Evolutionary conservation across 1,139 yeast genomes (phyloP).

Genomic region (Pichia inconspicua): DNA sequence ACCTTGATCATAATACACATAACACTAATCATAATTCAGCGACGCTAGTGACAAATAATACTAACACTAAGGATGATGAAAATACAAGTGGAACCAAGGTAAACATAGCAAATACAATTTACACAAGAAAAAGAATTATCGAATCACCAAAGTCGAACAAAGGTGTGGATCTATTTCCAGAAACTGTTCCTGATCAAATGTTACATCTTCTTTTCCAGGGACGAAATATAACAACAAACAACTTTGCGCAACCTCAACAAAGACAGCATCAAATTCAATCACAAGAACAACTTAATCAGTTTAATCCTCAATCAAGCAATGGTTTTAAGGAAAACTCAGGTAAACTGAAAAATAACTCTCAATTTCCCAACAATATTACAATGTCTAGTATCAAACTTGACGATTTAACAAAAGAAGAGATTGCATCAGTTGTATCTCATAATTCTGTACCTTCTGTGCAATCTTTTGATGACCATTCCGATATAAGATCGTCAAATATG

Average conservation of each 20-base stretch:
- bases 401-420: slow-evolving; percentile 7
- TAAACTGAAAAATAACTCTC: not conserved
- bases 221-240: slow-evolving; percentile 19
- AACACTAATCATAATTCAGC: not conserved
- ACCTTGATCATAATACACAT: slow-evolving; percentile 6
- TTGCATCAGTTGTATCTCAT: not conserved
- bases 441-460: not conserved
- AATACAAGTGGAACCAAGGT: not conserved
- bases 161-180: slow-evolving; percentile 11
- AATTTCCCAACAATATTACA: not conserved
- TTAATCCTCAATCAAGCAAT: not conserved
- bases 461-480: slow-evolving; percentile 7
- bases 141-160: not conserved
- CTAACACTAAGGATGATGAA: not conserved
- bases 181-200: slow-evolving; percentile 35
- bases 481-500: slow-evolving; percentile 1
- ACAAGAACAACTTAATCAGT: no score
- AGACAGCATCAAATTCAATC: no score
- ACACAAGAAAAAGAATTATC: no score
- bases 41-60: slow-evolving; percentile 19
- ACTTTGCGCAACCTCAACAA: not conserved
- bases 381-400: not conserved
- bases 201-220: slow-evolving; percentile 48
- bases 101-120: no score
- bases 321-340: not conserved